Percentiles rank a stretch among this genome's conserved stretches.
phyloP scores from a whole-genome alignment of 345 rosid species.

The Euphorbia tirucalli region DNA sequence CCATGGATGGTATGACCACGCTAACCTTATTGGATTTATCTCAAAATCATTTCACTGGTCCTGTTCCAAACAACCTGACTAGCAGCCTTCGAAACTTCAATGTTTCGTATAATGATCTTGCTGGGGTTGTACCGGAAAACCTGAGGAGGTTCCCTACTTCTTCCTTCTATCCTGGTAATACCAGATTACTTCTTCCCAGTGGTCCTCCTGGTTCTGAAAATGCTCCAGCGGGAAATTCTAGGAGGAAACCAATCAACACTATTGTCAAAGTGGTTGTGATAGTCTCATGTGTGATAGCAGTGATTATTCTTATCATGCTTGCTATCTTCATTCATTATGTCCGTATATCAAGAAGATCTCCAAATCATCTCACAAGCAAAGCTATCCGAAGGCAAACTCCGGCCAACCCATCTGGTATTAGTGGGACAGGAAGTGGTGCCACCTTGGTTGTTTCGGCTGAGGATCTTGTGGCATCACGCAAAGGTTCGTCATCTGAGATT shows the following conservation, averaged over 20 bases:
- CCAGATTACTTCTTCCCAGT: constrained; percentile 49
- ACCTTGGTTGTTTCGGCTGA: constrained; percentile 78
- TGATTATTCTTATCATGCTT: constrained; percentile 67
- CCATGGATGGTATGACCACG: constrained; percentile 62
- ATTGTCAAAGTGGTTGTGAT: constrained; percentile 67
- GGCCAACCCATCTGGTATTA: constrained; percentile 47
- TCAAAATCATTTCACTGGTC: constrained; percentile 73
- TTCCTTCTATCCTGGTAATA: constrained; percentile 88
- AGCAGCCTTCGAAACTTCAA: constrained; percentile 58
- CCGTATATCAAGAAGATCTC: constrained; percentile 53
- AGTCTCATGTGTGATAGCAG: constrained; percentile 66
- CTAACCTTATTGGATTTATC: constrained; percentile 69
- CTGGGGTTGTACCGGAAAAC: constrained; percentile 86
- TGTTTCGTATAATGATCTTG: constrained; percentile 78
- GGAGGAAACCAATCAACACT: constrained; percentile 47
- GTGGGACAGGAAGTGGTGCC: constrained; percentile 52
- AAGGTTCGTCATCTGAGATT: constrained; percentile 80
- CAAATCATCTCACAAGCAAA: constrained; percentile 46
- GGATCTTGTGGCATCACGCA: constrained; percentile 70
- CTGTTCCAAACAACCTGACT: constrained; percentile 71
- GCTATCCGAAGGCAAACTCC: constrained; percentile 40
- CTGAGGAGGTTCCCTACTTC: constrained; percentile 67
- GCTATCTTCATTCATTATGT: constrained; percentile 66
- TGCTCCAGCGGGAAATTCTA: constrained; percentile 38
- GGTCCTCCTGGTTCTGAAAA: constrained; percentile 45